Conservation (phyloP, 2,329 filamentous ascomycete genomes). For the Botryotinia calthae region DNA sequence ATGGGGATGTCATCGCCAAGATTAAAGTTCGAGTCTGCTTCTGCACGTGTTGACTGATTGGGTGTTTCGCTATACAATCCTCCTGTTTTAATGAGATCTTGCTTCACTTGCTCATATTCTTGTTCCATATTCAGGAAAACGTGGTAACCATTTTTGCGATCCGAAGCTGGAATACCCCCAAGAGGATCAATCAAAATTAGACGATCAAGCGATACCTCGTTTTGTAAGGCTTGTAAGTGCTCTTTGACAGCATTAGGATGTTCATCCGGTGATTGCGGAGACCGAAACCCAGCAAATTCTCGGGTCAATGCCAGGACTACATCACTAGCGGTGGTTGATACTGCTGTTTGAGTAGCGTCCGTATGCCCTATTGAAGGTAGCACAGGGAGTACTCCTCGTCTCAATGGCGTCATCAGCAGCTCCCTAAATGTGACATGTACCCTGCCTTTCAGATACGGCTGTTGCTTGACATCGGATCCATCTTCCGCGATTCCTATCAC, state of each 20-base stretch:
- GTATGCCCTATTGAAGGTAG: slow-evolving; percentile 63
- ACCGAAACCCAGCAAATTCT: slow-evolving; percentile 68
- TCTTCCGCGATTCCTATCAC: slow-evolving; percentile 40
- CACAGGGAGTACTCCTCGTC: slow-evolving; percentile 67
- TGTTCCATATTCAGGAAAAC: slow-evolving; percentile 93
- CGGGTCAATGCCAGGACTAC: slow-evolving; percentile 73
- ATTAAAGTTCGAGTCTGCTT: slow-evolving; percentile 21
- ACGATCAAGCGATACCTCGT: slow-evolving; percentile 69
- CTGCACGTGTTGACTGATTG: slow-evolving; percentile 7
- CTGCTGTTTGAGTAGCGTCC: slow-evolving; percentile 46
- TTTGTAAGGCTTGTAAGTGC: slow-evolving; percentile 44
- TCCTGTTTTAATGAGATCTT: slow-evolving; percentile 49
- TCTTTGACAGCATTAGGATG: slow-evolving; percentile 43
- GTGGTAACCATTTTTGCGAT: slow-evolving; percentile 62
- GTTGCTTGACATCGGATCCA: slow-evolving; percentile 5
- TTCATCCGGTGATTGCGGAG: slow-evolving; percentile 40
- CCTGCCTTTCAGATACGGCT: slow-evolving; percentile 27
- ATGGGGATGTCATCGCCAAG: slow-evolving; percentile 44
- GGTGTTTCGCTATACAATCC: background rate
- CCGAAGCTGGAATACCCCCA: slow-evolving; percentile 74
- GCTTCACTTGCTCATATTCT: slow-evolving; percentile 70
- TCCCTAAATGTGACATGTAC: slow-evolving; percentile 46
- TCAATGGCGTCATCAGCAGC: slow-evolving; percentile 63
- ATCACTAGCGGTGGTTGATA: slow-evolving; percentile 56
- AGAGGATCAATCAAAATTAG: slow-evolving; percentile 85